Conservation (phyloP, 192 early-diverging fungal species). For the Bifiguratus adelaidae region DNA sequence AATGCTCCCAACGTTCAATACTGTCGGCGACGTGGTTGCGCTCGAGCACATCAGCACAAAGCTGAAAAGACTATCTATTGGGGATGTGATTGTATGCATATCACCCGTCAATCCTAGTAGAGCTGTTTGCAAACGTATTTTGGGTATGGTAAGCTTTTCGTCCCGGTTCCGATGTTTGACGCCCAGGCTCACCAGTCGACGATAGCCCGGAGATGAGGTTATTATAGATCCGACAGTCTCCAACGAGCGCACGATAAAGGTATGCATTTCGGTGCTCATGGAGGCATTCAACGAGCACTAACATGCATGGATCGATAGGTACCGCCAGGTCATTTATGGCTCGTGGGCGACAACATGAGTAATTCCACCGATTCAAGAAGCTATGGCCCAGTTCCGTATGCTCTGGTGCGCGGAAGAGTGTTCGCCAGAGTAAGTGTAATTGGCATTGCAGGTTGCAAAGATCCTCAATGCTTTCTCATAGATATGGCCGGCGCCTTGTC, state of each 20-base stretch:
- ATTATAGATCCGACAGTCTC: slow-evolving; percentile 59
- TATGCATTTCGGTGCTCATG: no score
- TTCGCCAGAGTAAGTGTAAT: slow-evolving; percentile 38
- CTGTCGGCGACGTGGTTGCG: slow-evolving; percentile 66
- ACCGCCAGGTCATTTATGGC: slow-evolving; percentile 82
- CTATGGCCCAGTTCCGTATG: slow-evolving; percentile 83
- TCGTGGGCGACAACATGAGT: slow-evolving; percentile 83
- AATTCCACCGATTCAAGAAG: slow-evolving; percentile 86
- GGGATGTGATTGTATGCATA: slow-evolving; percentile 70
- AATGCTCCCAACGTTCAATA: slow-evolving; percentile 87
- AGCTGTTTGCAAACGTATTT: slow-evolving; percentile 69
- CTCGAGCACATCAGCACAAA: slow-evolving; percentile 55
- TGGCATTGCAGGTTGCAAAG: no score
- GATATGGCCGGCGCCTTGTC: no score
- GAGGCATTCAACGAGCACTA: no score
- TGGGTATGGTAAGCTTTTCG: slow-evolving; percentile 48
- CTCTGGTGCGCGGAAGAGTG: slow-evolving; percentile 68
- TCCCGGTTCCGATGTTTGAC: no score
- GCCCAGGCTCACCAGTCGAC: no score
- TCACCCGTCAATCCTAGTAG: slow-evolving; percentile 60
- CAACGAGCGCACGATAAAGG: no score
- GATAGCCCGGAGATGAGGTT: slow-evolving; percentile 72
- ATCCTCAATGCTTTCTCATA: no score
- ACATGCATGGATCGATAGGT: no score
- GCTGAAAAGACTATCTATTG: slow-evolving; percentile 43